Conservation (phyloP, 2,329 filamentous ascomycete species). For the Biscogniauxia marginata region DNA sequence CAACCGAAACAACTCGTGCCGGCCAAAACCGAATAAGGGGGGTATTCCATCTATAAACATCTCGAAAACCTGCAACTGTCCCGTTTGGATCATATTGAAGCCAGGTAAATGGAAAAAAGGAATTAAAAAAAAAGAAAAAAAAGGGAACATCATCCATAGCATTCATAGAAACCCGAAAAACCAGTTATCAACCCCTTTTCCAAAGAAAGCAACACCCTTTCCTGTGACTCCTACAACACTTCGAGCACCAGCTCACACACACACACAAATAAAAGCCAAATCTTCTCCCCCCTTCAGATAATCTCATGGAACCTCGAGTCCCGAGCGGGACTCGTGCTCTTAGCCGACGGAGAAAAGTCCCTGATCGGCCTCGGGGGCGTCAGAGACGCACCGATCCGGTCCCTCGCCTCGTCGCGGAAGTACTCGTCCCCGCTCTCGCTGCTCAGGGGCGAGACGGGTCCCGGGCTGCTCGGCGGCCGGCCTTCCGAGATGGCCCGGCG, state of each 20-base stretch:
- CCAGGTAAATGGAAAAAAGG: too few species aligned
- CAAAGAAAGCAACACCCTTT: too few species aligned
- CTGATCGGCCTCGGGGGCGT: conserved; percentile 39
- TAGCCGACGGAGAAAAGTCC: conserved; percentile 31
- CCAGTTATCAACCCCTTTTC: too few species aligned
- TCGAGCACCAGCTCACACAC: too few species aligned
- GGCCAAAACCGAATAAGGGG: background rate
- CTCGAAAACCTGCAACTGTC: background rate
- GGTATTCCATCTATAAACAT: background rate
- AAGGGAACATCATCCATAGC: too few species aligned
- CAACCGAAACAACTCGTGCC: background rate
- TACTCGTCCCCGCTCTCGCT: conserved; percentile 40
- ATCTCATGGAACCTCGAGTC: conserved; percentile 61
- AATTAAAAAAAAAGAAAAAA: background rate
- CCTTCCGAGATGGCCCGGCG: conserved; percentile 18
- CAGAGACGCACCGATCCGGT: conserved; percentile 44
- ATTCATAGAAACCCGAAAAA: too few species aligned
- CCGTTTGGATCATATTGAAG: too few species aligned
- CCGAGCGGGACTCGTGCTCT: conserved; percentile 51
- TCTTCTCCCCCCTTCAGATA: conserved; percentile 41
- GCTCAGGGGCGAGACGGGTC: conserved; percentile 26
- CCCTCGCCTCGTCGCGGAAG: conserved; percentile 27
- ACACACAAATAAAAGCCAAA: background rate
- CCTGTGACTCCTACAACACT: too few species aligned
- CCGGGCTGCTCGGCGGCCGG: conserved; percentile 22